Conservation (phyloP, 148 eudicot genomes). For the Drosera capensis region DNA sequence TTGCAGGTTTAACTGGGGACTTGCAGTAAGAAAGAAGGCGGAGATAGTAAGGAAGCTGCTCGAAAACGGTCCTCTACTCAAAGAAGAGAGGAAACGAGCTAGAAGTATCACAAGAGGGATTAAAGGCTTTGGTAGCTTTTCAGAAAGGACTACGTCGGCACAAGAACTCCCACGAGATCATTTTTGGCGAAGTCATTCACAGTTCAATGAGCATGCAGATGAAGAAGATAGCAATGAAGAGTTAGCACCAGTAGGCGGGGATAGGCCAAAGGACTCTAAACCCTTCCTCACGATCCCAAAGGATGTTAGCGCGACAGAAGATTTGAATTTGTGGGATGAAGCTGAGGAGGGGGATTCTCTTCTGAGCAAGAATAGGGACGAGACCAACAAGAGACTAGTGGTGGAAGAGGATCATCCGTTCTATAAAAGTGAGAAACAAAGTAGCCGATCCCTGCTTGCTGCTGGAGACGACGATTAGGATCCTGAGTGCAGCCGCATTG, state of each 20-base stretch:
- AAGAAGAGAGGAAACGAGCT: conserved; percentile 69
- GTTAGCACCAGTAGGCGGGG: conserved; percentile 2
- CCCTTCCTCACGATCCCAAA: conserved; percentile 11
- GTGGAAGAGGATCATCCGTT: conserved; percentile 59
- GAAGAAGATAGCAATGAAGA: conserved; percentile 21
- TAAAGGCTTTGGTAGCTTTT: conserved; percentile 86
- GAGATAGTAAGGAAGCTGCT: conserved; percentile 56
- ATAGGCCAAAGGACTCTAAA: not conserved
- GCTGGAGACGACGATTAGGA: conserved; percentile 18
- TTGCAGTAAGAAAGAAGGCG: conserved; percentile 57
- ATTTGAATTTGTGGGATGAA: conserved; percentile 13
- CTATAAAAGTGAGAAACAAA: conserved; percentile 14
- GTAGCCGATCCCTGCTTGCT: conserved; percentile 37
- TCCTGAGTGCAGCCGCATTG: too few species aligned
- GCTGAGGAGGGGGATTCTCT: conserved; percentile 27
- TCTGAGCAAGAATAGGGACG: conserved; percentile 12
- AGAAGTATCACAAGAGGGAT: conserved; percentile 66
- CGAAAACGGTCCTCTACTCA: conserved; percentile 40
- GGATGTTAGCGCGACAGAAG: conserved; percentile 18
- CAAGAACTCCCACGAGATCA: conserved; percentile 19
- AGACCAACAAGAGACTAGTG: conserved; percentile 1
- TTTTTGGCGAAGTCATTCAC: conserved; percentile 48
- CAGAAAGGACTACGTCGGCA: conserved; percentile 17
- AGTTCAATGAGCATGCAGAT: conserved; percentile 46
- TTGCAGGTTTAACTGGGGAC: conserved; percentile 86